A percentile compares a stretch with the other conserved stretches of the same genome.
These are phyloP conservation scores for Aspergillus tanneri DNA, from an alignment of 2,329 filamentous ascomycete genomes.

Conservation along the genomic window DNA sequence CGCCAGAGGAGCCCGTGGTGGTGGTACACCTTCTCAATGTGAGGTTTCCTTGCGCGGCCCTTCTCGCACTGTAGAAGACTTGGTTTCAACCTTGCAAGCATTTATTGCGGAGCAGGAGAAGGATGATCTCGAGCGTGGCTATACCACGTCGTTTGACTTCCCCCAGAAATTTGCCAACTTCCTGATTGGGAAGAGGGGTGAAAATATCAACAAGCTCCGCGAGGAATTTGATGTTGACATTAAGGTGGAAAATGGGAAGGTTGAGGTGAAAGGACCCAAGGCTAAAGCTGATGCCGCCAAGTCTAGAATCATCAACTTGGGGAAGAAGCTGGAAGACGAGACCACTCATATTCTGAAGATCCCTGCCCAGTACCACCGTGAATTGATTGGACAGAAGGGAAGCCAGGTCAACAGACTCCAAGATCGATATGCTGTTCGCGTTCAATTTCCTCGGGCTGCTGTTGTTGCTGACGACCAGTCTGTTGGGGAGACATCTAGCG, in stretches of 20 bases:
- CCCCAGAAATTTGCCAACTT: conserved; percentile 93
- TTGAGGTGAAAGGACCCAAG: conserved; percentile 93
- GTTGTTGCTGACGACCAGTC: conserved; percentile 64
- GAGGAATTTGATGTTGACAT: conserved; percentile 74
- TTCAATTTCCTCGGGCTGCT: conserved; percentile 82
- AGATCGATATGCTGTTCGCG: conserved; percentile 86
- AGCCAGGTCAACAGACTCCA: conserved; percentile 88
- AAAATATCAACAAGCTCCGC: conserved; percentile 67
- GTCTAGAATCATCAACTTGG: conserved; percentile 74
- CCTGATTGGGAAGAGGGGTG: conserved; percentile 65
- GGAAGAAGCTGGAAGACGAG: conserved; percentile 86
- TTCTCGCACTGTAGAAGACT: conserved; percentile 65
- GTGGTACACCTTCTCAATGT: too few relatives aligned
- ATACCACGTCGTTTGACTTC: conserved; percentile 84
- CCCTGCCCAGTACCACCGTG: conserved; percentile 88
- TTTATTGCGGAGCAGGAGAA: conserved; percentile 87
- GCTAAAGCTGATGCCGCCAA: conserved; percentile 89
- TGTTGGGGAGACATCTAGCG: conserved; percentile 66
- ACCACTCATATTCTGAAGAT: conserved; percentile 84
- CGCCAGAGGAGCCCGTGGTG: conserved; percentile 23
- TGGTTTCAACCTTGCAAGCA: conserved; percentile 69
- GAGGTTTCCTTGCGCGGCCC: conserved; percentile 75
- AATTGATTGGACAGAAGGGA: conserved; percentile 86
- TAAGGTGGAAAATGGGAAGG: conserved; percentile 88
- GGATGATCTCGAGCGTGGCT: conserved; percentile 91